A percentile compares a stretch with the other conserved stretches of the same genome.
Evolutionary conservation across 2,329 filamentous ascomycete species (phyloP).

Genomic region (Lachnellula willkommii): DNA sequence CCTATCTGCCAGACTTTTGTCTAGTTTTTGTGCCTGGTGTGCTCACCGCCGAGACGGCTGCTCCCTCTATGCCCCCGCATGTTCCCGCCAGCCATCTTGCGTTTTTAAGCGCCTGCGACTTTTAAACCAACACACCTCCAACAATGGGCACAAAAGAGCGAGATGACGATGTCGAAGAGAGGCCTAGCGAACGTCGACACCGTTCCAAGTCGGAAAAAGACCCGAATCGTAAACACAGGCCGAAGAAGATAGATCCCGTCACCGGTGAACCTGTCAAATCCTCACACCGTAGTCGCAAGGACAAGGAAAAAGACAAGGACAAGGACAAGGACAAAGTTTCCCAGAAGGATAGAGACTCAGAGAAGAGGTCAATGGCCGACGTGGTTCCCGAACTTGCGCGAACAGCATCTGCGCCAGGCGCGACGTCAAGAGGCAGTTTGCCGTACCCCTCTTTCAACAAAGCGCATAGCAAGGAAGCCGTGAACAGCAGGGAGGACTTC

Average conservation of each 20-base stretch:
- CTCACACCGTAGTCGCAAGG: slow-evolving; percentile 26
- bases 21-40: background rate
- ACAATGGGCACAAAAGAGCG: slow-evolving; percentile 26
- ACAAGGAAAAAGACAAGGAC: slow-evolving; percentile 14
- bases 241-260: slow-evolving; percentile 28
- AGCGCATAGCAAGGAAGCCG: slow-evolving; percentile 82
- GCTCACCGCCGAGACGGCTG: background rate
- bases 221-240: slow-evolving; percentile 30
- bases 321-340: slow-evolving; percentile 17
- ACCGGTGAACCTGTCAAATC: slow-evolving; percentile 29
- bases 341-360: slow-evolving; percentile 4
- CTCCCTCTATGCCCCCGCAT: slow-evolving; percentile 4
- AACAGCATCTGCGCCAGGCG: slow-evolving; percentile 30
- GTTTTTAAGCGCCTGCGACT: slow-evolving; percentile 19
- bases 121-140: slow-evolving; percentile 10
- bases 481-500: slow-evolving; percentile 47
- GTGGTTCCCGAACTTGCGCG: slow-evolving; percentile 43
- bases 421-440: slow-evolving; percentile 35
- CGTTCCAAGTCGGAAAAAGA: slow-evolving; percentile 29
- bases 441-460: slow-evolving; percentile 85
- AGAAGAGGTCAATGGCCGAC: slow-evolving; percentile 38
- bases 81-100: slow-evolving; percentile 3
- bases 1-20: background rate
- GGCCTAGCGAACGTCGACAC: slow-evolving; percentile 26
- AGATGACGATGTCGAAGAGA: slow-evolving; percentile 24